phyloP scores from a whole-genome alignment of 2,329 filamentous ascomycete species.

The Metarhizium humberi region DNA sequence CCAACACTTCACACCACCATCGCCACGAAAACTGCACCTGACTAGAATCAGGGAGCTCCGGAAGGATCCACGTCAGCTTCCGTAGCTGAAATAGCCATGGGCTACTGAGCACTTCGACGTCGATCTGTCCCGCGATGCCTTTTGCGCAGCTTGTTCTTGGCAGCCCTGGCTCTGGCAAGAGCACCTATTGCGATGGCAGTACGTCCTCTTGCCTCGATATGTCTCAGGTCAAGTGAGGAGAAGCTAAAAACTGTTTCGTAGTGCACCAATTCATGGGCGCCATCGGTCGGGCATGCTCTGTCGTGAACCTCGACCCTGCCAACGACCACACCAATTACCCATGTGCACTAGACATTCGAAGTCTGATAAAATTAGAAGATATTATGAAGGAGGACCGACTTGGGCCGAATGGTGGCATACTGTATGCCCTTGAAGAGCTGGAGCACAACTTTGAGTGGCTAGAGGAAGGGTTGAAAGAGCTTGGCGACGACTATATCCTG shows the following conservation, averaged over 20 bases:
- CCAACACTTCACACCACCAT: background rate
- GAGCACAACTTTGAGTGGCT: slow-evolving; percentile 94
- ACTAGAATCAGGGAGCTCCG: background rate
- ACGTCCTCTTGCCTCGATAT: slow-evolving; percentile 20
- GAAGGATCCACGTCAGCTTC: background rate
- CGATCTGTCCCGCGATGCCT: slow-evolving; percentile 33
- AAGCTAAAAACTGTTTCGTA: slow-evolving; percentile 16
- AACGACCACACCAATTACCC: slow-evolving; percentile 89
- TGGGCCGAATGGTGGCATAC: slow-evolving; percentile 82
- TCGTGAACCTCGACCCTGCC: slow-evolving; percentile 94
- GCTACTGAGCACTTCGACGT: background rate
- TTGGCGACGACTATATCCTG: slow-evolving; percentile 84
- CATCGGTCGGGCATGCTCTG: slow-evolving; percentile 87
- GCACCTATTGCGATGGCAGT: slow-evolving; percentile 96
- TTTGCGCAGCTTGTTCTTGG: slow-evolving; percentile 77
- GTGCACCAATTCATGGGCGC: slow-evolving; percentile 97
- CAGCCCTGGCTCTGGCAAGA: slow-evolving; percentile 93
- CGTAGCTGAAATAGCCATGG: background rate
- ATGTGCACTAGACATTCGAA: slow-evolving; percentile 82
- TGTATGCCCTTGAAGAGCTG: slow-evolving; percentile 92
- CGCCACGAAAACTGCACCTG: background rate
- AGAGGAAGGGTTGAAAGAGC: slow-evolving; percentile 65
- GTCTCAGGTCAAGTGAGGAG: background rate
- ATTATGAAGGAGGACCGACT: slow-evolving; percentile 88
- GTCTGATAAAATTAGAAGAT: slow-evolving; percentile 82